Evolutionary conservation across 352 stramenopile genomes (phyloP).

Genomic region (Albugo laibachii): DNA sequence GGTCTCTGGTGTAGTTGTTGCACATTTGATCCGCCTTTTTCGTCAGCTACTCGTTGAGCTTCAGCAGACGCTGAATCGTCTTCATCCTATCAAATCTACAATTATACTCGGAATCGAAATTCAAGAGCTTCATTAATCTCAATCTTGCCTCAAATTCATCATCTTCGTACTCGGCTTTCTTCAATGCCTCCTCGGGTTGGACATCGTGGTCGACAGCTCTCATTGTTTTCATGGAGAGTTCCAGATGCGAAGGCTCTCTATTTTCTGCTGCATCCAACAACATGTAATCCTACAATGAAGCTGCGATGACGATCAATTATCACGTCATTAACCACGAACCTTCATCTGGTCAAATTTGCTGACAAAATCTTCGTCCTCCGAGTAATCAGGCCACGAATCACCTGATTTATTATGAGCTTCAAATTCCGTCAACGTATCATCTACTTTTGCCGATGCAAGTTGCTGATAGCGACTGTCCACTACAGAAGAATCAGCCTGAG

Average conservation of each 20-base stretch:
- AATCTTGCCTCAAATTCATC: constrained; percentile 41
- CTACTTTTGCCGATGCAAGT: neutral
- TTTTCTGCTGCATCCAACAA: constrained; percentile 10
- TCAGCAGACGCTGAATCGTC: neutral
- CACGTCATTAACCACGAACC: neutral
- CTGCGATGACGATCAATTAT: neutral
- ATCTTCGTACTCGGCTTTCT: constrained; percentile 34
- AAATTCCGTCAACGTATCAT: neutral
- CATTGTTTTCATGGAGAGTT: neutral
- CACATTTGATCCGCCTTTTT: constrained; percentile 1
- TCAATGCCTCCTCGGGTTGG: constrained; percentile 7
- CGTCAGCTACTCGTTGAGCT: neutral
- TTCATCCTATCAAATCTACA: neutral
- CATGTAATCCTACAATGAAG: neutral
- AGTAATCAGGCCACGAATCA: neutral
- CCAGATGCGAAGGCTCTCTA: constrained; percentile 2
- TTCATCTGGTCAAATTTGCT: neutral
- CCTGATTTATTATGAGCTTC: neutral
- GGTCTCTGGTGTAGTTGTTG: neutral
- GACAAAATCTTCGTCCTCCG: neutral
- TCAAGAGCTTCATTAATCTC: neutral
- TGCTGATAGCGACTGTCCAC: neutral
- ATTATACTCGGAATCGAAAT: neutral
- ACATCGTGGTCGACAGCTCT: neutral
- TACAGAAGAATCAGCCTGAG: neutral